Evolutionary conservation across 768 basidiomycete species (phyloP), one percentile per base, ranked within the genome.

Genomic region (Mycena capillaripes): DNA sequence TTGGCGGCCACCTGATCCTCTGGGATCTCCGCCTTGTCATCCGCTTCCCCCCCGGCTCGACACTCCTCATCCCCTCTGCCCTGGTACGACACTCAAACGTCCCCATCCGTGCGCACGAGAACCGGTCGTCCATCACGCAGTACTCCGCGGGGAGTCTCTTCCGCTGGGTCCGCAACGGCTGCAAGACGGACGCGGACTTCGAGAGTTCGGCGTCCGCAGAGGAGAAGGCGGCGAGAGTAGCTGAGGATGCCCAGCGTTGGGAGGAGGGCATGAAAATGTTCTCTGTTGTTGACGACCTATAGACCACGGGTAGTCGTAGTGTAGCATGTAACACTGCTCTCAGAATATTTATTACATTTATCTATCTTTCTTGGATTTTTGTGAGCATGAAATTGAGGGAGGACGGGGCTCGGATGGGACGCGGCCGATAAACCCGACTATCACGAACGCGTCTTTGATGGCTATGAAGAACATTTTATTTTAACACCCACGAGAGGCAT

Each of bases 201-300:
- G 16, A 44, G 42, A 17, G 42, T 44, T 44, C 42, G 21, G 42
- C 42, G 42, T 44, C 42, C 17, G 42, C 16, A 7, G 60, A 61
- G 60, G 44, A 48, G 60, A 48, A 61, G 42, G 40, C 44, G 27
- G 60, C 42, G 25, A 59, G 57, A 27, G 36, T n/a, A n/a, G 32
- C 25, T 38, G 57, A 59, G 57, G 38, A 59, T 14, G 38, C 57
- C 11, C 36, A 42, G 57, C 57, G 57, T 23, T 40, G 57, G 57
- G 57, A 59, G 57, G 57, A 38, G 57, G 57, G 57, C 7, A 23
- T 59, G 14, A 59, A 59, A 23, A 59, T 59, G 57, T 59, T 59
- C 21, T 40, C 36, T 40, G 57, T 38, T 14, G 23, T 59, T 16
- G 57, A 59, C 10, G 32, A 40, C 25, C 23, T 59, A 17, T 59